These are phyloP conservation scores for Taxawa tesnikishii DNA, from an alignment of 2,329 filamentous ascomycete genomes.

Conservation along the genomic window DNA sequence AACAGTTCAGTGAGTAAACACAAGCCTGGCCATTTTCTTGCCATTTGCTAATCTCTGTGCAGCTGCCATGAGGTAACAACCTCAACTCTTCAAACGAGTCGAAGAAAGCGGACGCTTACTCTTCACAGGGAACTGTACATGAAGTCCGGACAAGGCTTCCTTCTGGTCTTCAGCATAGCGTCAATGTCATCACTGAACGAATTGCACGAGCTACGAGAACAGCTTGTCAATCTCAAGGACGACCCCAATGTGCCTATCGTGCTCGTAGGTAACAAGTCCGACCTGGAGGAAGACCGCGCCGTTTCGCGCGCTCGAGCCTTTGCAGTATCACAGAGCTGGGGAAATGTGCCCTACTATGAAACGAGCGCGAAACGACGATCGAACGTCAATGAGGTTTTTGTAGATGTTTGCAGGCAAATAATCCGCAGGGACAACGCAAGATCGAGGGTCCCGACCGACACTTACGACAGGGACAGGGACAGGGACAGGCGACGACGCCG, in stretches of 20 bases:
- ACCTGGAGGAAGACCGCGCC: constrained; percentile 73
- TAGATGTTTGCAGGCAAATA: constrained; percentile 25
- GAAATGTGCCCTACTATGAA: constrained; percentile 80
- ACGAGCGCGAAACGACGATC: constrained; percentile 70
- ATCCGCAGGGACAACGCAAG: constrained; percentile 17
- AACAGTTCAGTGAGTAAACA: constrained; percentile 68
- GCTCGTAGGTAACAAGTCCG: constrained; percentile 84
- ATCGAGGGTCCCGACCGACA: constrained; percentile 1
- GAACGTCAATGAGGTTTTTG: constrained; percentile 83
- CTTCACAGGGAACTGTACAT: constrained; percentile 66
- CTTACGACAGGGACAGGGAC: constrained; percentile 1
- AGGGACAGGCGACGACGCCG: neutral
- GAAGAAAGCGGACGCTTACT: neutral
- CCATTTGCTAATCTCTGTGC: constrained; percentile 10
- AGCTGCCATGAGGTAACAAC: constrained; percentile 46
- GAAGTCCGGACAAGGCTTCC: constrained; percentile 85
- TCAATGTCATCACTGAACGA: constrained; percentile 74
- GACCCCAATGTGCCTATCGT: constrained; percentile 63
- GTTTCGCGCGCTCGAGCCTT: constrained; percentile 72
- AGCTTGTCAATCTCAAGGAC: constrained; percentile 85
- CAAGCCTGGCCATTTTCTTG: neutral
- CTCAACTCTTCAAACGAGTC: neutral
- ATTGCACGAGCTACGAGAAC: constrained; percentile 68
- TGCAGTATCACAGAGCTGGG: constrained; percentile 75
- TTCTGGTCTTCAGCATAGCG: constrained; percentile 86